Percentiles rank a stretch among this genome's conserved stretches.
Evolutionary conservation across 495 filamentous ascomycete species (phyloP).

Genomic region (Cryomyces minteri): DNA sequence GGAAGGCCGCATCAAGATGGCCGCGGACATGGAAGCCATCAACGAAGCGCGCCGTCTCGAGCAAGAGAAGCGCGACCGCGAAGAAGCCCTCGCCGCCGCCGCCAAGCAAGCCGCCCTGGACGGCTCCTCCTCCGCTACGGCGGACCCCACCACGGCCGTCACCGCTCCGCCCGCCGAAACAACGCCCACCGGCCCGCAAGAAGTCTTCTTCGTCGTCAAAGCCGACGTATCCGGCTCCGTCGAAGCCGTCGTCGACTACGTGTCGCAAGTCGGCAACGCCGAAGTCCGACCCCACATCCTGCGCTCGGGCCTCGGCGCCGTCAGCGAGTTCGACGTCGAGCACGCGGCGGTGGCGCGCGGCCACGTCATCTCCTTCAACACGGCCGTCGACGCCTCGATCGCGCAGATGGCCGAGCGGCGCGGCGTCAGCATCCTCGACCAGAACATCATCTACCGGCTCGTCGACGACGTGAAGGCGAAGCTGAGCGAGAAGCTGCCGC

Average conservation of each 20-base stretch:
- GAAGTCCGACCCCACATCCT: constrained; percentile 66
- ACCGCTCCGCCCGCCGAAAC: constrained; percentile 2
- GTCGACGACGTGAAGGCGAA: constrained; percentile 60
- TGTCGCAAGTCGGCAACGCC: constrained; percentile 61
- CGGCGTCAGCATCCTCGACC: constrained; percentile 60
- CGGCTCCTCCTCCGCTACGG: constrained; percentile 7
- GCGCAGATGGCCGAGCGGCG: constrained; percentile 44
- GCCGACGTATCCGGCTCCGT: constrained; percentile 86
- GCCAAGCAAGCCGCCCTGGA: constrained; percentile 9
- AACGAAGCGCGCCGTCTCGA: constrained; percentile 47
- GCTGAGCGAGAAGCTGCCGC: constrained; percentile 48
- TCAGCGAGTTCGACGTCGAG: constrained; percentile 78
- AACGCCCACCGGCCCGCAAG: constrained; percentile 29
- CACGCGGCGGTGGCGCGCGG: constrained; percentile 58
- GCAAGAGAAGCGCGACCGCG: constrained; percentile 37
- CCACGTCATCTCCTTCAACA: constrained; percentile 76
- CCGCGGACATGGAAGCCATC: constrained; percentile 56
- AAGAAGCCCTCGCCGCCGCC: constrained; percentile 23
- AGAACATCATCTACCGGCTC: constrained; percentile 85
- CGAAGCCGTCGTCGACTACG: constrained; percentile 63
- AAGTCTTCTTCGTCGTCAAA: constrained; percentile 75
- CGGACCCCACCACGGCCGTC: neutral
- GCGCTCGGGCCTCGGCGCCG: constrained; percentile 54
- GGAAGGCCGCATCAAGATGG: constrained; percentile 37
- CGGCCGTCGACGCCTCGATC: constrained; percentile 46